These are phyloP conservation scores for Saururus chinensis DNA, from an alignment of 164 flowering plant genomes.

Conservation along the genomic window DNA sequence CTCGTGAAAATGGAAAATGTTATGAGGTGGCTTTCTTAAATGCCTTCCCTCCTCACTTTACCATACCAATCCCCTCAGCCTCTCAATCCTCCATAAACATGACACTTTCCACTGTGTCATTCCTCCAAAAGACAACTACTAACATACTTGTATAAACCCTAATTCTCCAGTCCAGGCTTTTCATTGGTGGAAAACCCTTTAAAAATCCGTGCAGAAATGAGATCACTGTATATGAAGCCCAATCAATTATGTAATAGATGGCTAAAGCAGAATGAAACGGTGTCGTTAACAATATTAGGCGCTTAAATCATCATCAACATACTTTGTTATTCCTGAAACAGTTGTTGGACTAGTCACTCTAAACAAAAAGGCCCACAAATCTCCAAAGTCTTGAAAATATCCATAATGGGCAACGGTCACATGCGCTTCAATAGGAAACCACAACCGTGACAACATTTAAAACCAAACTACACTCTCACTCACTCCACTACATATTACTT, in stretches of 20 bases:
- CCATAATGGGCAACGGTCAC: slow-evolving; percentile 48
- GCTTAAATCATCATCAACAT: no score
- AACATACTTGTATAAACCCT: not conserved
- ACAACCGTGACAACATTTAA: slow-evolving; percentile 79
- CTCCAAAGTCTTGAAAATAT: not conserved
- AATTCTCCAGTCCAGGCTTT: no score
- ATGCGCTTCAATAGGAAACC: slow-evolving; percentile 27
- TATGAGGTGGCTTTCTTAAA: slow-evolving; percentile 28
- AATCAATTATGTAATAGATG: no score
- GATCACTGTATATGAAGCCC: not conserved
- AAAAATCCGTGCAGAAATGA: no score
- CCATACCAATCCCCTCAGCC: not conserved
- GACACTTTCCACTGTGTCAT: not conserved
- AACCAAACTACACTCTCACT: slow-evolving; percentile 25
- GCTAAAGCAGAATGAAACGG: no score
- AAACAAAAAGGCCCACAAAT: not conserved
- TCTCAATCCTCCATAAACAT: not conserved
- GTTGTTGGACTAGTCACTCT: not conserved
- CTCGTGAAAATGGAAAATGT: slow-evolving; percentile 46
- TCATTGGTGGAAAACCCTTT: not conserved
- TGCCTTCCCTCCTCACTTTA: not conserved
- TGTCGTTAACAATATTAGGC: no score
- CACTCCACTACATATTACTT: slow-evolving; percentile 42
- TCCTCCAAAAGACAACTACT: not conserved
- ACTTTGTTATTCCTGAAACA: no score